Conservation (phyloP, 768 basidiomycete species). For the Pholiota molesta region DNA sequence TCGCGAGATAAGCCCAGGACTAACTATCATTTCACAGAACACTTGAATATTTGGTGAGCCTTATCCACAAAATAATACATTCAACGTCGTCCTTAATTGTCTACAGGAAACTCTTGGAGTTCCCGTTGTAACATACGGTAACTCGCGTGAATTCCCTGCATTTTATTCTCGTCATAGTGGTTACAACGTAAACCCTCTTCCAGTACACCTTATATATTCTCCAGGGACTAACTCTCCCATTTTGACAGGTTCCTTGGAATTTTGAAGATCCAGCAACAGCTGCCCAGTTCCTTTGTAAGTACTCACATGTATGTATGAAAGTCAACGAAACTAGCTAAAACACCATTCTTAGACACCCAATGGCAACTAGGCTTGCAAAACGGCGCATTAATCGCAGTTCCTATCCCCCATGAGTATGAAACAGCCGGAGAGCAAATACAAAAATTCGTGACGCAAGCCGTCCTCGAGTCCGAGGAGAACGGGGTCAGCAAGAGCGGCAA, state of each 20-base stretch:
- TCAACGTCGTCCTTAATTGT: neutral
- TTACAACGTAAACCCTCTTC: slow-evolving; percentile 54
- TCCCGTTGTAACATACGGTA: slow-evolving; percentile 80
- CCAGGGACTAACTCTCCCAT: neutral
- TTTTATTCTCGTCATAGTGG: slow-evolving; percentile 90
- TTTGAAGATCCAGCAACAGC: slow-evolving; percentile 63
- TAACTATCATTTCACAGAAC: slow-evolving; percentile 48
- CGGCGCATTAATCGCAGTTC: slow-evolving; percentile 83
- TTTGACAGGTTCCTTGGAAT: slow-evolving; percentile 75
- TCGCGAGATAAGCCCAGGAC: neutral
- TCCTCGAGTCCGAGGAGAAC: slow-evolving; percentile 79
- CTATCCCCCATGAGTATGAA: slow-evolving; percentile 83
- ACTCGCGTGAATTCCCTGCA: slow-evolving; percentile 86
- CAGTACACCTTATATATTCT: neutral
- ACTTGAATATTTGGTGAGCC: slow-evolving; percentile 72
- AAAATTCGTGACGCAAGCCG: slow-evolving; percentile 78
- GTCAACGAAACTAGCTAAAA: neutral
- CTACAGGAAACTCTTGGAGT: slow-evolving; percentile 92
- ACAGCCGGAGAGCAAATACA: slow-evolving; percentile 71
- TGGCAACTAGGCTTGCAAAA: slow-evolving; percentile 71
- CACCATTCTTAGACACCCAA: slow-evolving; percentile 59
- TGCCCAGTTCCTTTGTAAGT: slow-evolving; percentile 75
- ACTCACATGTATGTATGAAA: neutral
- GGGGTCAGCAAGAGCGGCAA: slow-evolving; percentile 84
- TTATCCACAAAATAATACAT: neutral